Evolutionary conservation across 2,329 filamentous ascomycete genomes (phyloP), one percentile per base, ranked within the genome.

Genomic region (Didymella keratinophila): DNA sequence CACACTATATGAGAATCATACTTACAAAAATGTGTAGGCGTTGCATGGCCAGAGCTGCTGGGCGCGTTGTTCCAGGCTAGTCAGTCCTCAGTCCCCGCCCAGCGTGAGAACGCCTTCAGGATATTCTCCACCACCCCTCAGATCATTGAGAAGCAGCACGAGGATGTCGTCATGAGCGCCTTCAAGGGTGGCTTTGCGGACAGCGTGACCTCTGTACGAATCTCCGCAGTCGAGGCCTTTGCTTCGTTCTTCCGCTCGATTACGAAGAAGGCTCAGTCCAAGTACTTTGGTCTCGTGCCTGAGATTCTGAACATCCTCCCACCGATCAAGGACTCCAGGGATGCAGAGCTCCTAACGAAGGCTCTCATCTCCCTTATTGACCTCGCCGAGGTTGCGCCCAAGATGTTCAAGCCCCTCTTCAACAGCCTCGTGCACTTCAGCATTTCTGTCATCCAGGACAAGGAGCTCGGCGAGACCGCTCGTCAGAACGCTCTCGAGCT

Each of bases 331-430:
- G 92, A 97, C 66, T 87, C 90, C 2, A 87, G 90, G 65, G 92
- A 99, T 73, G 95, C 92, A 12, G 94, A 97, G 14, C 89, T 96
- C 64, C 86, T 99, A 16, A 94, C 92, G 66, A 93, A 93, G 74
- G 93, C 93, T 21, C 87, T 99, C 41, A 83, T 97, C 55, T 90
- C 94, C 23, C 84, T 99, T 46, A 97, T 99, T 70, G 95, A 98
- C 65, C 84, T 99, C 54, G 95, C 95, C 37, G 95, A 98, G 78
- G 86, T 90, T n/a, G 90, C 92, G 21, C 93, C 94, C 21, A 96
- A 95, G 80, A 98, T 98, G 93, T 99, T 99, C 82, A 96, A 95
- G 80, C 86, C 85, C 20, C 83, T 96, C n/a, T 99, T 99, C 81
- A 89, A 90, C 73, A 93, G 92, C 71, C 84, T 99, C 4, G 94